Evolutionary conservation across 2,329 filamentous ascomycete genomes (phyloP).

Genomic region (Endothia cerciana): DNA sequence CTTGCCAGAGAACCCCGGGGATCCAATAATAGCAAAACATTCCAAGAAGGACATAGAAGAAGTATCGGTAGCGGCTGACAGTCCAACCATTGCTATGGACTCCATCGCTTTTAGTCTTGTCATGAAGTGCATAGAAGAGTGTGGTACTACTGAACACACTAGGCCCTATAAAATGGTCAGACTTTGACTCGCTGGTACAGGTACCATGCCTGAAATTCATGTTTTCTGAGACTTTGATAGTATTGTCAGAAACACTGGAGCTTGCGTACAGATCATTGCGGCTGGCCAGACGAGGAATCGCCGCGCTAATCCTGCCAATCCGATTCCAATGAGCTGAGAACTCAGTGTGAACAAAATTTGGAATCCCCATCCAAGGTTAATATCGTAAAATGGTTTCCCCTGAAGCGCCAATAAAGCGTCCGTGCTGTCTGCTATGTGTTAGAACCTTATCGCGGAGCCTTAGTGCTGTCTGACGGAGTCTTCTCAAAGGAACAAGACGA

Average conservation of each 20-base stretch:
- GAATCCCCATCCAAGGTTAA: constrained; percentile 52
- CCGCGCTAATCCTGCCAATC: constrained; percentile 53
- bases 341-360: constrained; percentile 53
- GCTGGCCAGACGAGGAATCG: constrained; percentile 53
- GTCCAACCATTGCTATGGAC: constrained; percentile 47
- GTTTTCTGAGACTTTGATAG: neutral
- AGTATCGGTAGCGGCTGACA: constrained; percentile 51
- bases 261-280: constrained; percentile 50
- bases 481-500: no score
- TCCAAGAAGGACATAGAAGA: constrained; percentile 45
- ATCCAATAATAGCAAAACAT: constrained; percentile 52
- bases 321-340: constrained; percentile 57
- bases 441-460: neutral
- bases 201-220: neutral
- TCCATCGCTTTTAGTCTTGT: constrained; percentile 46
- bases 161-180: constrained; percentile 18
- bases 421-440: constrained; percentile 40
- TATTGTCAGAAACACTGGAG: neutral
- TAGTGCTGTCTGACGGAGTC: no score
- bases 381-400: constrained; percentile 45
- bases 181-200: neutral
- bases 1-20: constrained; percentile 32
- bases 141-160: constrained; percentile 51
- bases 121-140: constrained; percentile 50
- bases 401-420: constrained; percentile 46